Evolutionary conservation across 2,329 filamentous ascomycete genomes (phyloP).

Genomic region (Mariannaea sp.): DNA sequence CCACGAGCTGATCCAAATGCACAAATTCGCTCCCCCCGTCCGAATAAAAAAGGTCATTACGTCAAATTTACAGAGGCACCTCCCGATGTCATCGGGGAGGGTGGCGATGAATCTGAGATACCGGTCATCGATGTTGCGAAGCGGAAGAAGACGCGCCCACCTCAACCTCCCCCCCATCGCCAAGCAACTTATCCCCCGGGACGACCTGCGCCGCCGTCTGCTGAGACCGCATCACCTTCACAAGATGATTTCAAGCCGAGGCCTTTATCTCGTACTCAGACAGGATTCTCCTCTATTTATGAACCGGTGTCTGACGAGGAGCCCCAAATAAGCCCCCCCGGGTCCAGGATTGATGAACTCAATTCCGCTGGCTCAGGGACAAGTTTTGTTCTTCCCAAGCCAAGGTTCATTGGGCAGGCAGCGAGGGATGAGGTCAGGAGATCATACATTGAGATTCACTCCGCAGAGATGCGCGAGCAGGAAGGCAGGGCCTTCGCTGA

Average conservation of each 20-base stretch:
- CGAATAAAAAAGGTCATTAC: conserved; percentile 67
- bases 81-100: conserved; percentile 86
- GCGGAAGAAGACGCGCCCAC: conserved; percentile 52
- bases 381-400: conserved; percentile 41
- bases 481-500: conserved; percentile 64
- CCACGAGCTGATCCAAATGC: conserved; percentile 49
- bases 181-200: conserved; percentile 21
- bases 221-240: conserved; percentile 12
- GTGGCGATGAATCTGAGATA: conserved; percentile 81
- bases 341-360: conserved; percentile 26
- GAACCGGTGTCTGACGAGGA: conserved; percentile 30
- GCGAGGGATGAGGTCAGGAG: conserved; percentile 56
- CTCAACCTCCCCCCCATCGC: conserved; percentile 38
- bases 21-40: conserved; percentile 51
- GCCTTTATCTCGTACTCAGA: conserved; percentile 46
- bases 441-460: conserved; percentile 63
- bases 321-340: conserved; percentile 15
- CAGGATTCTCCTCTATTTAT: conserved; percentile 38
- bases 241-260: conserved; percentile 57
- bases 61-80: conserved; percentile 75
- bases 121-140: conserved; percentile 74
- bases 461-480: conserved; percentile 63
- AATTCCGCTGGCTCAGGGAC: conserved; percentile 23
- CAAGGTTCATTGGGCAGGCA: conserved; percentile 50
- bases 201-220: conserved; percentile 23